These are phyloP conservation scores for Phialophora tarda DNA, from an alignment of 2,329 filamentous ascomycete genomes.

Conservation along the genomic window DNA sequence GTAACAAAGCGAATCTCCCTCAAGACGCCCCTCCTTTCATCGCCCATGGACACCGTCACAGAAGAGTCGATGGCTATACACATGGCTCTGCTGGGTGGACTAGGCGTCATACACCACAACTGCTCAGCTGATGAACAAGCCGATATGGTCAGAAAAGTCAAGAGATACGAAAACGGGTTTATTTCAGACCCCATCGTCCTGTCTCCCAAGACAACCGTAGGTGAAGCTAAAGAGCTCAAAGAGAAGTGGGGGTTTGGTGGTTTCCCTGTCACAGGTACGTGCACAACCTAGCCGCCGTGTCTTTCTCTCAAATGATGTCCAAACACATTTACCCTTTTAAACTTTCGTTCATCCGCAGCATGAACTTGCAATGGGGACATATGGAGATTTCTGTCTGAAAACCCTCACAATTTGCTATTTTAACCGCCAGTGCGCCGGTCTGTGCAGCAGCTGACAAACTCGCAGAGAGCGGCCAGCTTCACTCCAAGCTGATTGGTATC, in stretches of 20 bases:
- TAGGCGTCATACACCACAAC: constrained; percentile 97
- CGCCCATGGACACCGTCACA: constrained; percentile 99
- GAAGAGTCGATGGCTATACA: constrained; percentile 99
- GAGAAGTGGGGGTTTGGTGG: constrained; percentile 98
- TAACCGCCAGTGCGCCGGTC: not conserved
- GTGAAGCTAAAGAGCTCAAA: constrained; percentile 88
- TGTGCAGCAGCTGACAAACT: constrained; percentile 25
- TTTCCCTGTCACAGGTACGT: constrained; percentile 97
- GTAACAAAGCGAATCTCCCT: constrained; percentile 94
- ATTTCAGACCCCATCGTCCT: constrained; percentile 96
- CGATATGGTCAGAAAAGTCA: constrained; percentile 98
- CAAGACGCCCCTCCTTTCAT: constrained; percentile 96
- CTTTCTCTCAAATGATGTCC: constrained; percentile 68
- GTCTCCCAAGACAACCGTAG: constrained; percentile 82
- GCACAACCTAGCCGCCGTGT: constrained; percentile 34
- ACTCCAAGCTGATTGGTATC: constrained; percentile 95
- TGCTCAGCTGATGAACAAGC: constrained; percentile 97
- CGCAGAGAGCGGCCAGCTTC: constrained; percentile 85
- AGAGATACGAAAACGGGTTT: constrained; percentile 99
- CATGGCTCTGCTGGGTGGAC: constrained; percentile 64
- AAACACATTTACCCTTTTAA: constrained; percentile 71
- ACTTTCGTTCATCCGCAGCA: constrained; percentile 99
- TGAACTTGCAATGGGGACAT: constrained; percentile 84
- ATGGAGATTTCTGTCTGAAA: constrained; percentile 74
- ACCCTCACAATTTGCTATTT: constrained; percentile 26